These are phyloP conservation scores for Beauveria rudraprayagi DNA, from an alignment of 2,329 filamentous ascomycete species.

Conservation along the genomic window DNA sequence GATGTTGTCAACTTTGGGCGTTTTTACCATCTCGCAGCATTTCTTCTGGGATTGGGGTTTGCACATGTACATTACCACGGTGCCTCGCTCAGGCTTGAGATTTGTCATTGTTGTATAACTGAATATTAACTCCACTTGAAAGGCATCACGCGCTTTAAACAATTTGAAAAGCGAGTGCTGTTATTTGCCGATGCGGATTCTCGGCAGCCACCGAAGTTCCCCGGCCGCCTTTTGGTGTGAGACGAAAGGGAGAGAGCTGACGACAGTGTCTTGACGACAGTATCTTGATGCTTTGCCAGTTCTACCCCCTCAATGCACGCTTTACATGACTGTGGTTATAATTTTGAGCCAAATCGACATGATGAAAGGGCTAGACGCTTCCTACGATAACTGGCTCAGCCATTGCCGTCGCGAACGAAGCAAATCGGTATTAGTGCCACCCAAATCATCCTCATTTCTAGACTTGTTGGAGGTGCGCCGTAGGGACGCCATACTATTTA, in stretches of 20 bases:
- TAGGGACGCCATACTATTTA: not conserved
- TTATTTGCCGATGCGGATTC: not conserved
- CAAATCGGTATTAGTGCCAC: not conserved
- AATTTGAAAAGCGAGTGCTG: not conserved
- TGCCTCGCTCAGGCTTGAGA: slow-evolving; percentile 8
- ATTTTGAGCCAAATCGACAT: not conserved
- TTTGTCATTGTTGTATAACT: slow-evolving; percentile 7
- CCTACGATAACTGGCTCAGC: not conserved
- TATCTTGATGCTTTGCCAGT: not conserved
- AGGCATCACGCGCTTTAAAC: not conserved
- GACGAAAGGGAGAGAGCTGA: not conserved
- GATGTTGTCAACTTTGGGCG: slow-evolving; percentile 8
- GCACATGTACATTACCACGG: slow-evolving; percentile 11
- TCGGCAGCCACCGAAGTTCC: not conserved
- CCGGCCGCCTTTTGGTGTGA: not conserved
- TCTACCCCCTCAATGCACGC: not conserved
- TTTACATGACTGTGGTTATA: not conserved
- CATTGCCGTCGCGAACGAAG: not conserved
- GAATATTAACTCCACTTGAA: slow-evolving; percentile 11
- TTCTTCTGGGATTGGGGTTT: slow-evolving; percentile 1
- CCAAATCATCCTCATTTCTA: not conserved
- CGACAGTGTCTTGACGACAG: not conserved
- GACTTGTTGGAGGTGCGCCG: not conserved
- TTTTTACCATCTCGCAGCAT: slow-evolving; percentile 6
- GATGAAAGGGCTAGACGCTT: not conserved